Evolutionary conservation across 805 yeast species (phyloP).

Genomic region (Schizosaccharomyces osmophilus): DNA sequence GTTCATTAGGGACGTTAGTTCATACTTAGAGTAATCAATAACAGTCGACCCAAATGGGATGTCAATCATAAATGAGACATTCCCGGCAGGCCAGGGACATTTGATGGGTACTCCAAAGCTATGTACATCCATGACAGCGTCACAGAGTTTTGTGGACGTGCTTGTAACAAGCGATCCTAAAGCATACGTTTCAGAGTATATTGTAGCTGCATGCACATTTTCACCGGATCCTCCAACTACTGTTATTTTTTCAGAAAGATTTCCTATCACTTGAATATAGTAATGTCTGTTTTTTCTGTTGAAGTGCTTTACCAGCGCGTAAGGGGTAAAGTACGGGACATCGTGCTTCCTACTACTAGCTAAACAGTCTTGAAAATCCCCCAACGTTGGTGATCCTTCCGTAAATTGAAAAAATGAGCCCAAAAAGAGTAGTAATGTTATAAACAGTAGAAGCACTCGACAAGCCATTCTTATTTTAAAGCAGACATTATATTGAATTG

Average conservation of each 20-base stretch:
- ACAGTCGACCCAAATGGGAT: background rate
- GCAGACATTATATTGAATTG: background rate
- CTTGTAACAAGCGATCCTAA: background rate
- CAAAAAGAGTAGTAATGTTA: background rate
- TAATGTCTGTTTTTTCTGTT: background rate
- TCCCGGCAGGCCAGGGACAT: constrained; percentile 1
- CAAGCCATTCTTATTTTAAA: background rate
- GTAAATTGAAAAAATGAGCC: background rate
- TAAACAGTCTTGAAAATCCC: background rate
- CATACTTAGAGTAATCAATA: background rate
- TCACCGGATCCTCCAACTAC: background rate
- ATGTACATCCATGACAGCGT: background rate
- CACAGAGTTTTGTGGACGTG: background rate
- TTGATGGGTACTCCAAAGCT: background rate
- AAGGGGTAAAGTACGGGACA: background rate
- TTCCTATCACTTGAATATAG: background rate
- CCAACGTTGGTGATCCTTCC: background rate
- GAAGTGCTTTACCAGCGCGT: background rate
- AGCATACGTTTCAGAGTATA: background rate
- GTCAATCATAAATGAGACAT: background rate
- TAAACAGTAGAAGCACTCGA: background rate
- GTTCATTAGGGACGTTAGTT: background rate
- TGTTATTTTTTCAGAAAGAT: background rate
- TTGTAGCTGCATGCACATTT: background rate
- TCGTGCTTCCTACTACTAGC: background rate